Evolutionary conservation across 495 filamentous ascomycete genomes (phyloP).

Genomic region (Annulohypoxylon bovei): DNA sequence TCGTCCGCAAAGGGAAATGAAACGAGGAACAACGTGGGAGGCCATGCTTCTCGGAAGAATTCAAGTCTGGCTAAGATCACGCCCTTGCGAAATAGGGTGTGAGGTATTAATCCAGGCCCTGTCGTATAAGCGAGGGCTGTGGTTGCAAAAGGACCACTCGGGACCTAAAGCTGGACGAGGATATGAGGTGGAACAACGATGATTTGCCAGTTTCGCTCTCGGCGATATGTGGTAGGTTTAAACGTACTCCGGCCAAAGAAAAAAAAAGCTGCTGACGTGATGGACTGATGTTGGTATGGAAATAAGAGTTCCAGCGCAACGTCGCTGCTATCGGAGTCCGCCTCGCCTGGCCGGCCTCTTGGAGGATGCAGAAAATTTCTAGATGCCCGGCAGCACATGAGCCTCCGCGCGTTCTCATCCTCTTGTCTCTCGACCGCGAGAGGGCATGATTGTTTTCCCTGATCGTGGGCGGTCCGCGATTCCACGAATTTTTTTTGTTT

Average conservation of each 20-base stretch:
- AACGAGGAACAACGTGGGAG: constrained; percentile 37
- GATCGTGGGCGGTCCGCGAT: constrained; percentile 24
- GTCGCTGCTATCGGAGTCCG: constrained; percentile 26
- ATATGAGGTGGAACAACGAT: constrained; percentile 41
- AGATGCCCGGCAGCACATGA: constrained; percentile 17
- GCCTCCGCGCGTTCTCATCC: neutral
- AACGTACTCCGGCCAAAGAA: constrained; percentile 22
- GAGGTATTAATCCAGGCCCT: constrained; percentile 45
- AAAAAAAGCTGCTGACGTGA: constrained; percentile 33
- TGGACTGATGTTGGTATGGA: constrained; percentile 36
- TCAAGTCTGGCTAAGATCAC: constrained; percentile 43
- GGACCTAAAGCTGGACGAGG: constrained; percentile 37
- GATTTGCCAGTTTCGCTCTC: constrained; percentile 33
- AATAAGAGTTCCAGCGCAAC: constrained; percentile 34
- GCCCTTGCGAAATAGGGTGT: constrained; percentile 42
- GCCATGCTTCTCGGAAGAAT: constrained; percentile 34
- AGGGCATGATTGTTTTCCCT: constrained; percentile 19
- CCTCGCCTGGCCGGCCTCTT: constrained; percentile 23
- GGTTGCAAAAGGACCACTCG: constrained; percentile 43
- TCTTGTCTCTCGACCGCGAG: constrained; percentile 8
- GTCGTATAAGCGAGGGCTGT: constrained; percentile 43
- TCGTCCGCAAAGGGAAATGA: constrained; percentile 34
- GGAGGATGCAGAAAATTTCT: constrained; percentile 16
- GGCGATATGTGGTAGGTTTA: constrained; percentile 24
- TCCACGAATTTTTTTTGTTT: constrained; percentile 26